phyloP scores from a whole-genome alignment of 306 rosid species.

The Albizia julibrissin region DNA sequence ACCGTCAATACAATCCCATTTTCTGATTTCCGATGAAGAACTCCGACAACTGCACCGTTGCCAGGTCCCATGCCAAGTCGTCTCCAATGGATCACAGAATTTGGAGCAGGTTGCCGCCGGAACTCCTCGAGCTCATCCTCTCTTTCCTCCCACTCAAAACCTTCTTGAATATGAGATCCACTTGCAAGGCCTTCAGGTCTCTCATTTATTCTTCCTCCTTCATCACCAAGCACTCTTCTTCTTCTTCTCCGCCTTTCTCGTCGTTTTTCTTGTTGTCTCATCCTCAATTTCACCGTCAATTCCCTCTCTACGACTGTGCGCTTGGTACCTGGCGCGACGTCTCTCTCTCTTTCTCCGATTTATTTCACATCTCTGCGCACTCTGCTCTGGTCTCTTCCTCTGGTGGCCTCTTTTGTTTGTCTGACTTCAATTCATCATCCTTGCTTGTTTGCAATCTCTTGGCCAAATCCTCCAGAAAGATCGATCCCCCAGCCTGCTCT shows the following conservation, averaged over 20 bases:
- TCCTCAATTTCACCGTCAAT: slow-evolving; percentile 62
- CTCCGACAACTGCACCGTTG: not conserved
- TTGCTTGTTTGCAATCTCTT: slow-evolving; percentile 67
- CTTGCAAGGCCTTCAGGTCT: slow-evolving; percentile 74
- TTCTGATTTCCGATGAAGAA: not conserved
- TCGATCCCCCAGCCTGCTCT: slow-evolving; percentile 55
- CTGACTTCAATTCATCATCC: slow-evolving; percentile 49
- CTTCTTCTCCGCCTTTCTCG: slow-evolving; percentile 51
- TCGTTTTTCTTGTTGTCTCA: slow-evolving; percentile 81
- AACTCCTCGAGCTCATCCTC: slow-evolving; percentile 68
- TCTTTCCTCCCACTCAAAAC: slow-evolving; percentile 69
- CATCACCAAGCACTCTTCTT: slow-evolving; percentile 56
- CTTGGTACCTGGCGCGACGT: slow-evolving; percentile 64
- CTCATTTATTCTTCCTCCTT: slow-evolving; percentile 73
- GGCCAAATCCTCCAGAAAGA: slow-evolving; percentile 55
- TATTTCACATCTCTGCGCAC: slow-evolving; percentile 38
- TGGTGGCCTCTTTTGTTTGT: slow-evolving; percentile 75
- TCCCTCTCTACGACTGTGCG: slow-evolving; percentile 67
- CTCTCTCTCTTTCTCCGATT: slow-evolving; percentile 49
- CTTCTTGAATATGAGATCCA: slow-evolving; percentile 68
- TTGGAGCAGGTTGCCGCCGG: slow-evolving; percentile 79
- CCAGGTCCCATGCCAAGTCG: not conserved
- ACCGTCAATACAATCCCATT: not conserved
- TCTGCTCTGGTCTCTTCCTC: slow-evolving; percentile 56
- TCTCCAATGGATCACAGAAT: slow-evolving; percentile 69